phyloP scores from a whole-genome alignment of 78 protist species.

The Dictyostelium intermedium region DNA sequence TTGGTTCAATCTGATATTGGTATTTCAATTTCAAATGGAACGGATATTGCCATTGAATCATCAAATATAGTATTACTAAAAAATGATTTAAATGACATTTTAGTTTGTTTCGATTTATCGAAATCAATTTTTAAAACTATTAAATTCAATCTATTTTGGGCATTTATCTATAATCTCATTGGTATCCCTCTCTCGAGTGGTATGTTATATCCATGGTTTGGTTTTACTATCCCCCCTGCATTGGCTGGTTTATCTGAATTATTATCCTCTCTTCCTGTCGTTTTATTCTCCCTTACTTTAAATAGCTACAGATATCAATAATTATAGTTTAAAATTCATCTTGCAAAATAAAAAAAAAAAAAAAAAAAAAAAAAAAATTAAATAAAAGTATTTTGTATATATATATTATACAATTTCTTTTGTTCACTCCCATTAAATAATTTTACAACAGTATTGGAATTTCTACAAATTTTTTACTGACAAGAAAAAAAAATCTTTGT shows the following conservation, averaged over 20 bases:
- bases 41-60: constrained; percentile 92
- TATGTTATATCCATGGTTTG: constrained; percentile 72
- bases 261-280: constrained; percentile 86
- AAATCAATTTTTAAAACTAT: constrained; percentile 71
- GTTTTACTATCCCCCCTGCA: constrained; percentile 85
- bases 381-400: too few species aligned
- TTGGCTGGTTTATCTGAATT: constrained; percentile 86
- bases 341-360: background rate
- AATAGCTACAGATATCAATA: background rate
- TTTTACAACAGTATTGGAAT: too few species aligned
- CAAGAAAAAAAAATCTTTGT: too few species aligned
- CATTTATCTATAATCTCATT: constrained; percentile 90
- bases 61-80: constrained; percentile 86
- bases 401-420: too few species aligned
- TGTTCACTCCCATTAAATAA: too few species aligned
- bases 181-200: constrained; percentile 94
- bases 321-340: too few species aligned
- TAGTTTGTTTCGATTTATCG: constrained; percentile 83
- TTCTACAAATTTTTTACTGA: too few species aligned
- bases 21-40: constrained; percentile 89
- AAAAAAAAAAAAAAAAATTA: background rate
- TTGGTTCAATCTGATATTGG: constrained; percentile 90
- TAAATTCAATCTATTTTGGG: constrained; percentile 91
- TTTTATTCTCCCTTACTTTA: constrained; percentile 64
- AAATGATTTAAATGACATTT: constrained; percentile 77